Conservation (phyloP, 1,284 basidiomycete species). For the Trichosporon inkin region DNA sequence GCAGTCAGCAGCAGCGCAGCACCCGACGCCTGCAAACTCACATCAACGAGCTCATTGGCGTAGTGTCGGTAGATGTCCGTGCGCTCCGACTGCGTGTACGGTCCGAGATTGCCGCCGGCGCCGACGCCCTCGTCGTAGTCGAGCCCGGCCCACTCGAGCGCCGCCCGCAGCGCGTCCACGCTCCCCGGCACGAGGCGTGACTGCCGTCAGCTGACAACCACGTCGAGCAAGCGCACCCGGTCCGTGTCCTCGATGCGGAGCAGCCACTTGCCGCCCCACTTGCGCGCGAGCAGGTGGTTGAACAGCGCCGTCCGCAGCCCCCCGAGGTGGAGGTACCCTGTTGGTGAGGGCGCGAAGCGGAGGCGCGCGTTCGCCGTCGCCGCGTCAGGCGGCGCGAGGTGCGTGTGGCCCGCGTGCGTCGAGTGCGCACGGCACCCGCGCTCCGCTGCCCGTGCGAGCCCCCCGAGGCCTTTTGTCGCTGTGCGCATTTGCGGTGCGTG, state of each 20-base stretch:
- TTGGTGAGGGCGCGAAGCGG: slow-evolving; percentile 95
- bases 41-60: slow-evolving; percentile 68
- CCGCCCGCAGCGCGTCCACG: slow-evolving; percentile 70
- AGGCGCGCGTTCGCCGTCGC: slow-evolving; percentile 49
- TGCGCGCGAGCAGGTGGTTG: slow-evolving; percentile 81
- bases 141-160: slow-evolving; percentile 87
- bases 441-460: background rate
- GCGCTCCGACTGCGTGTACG: slow-evolving; percentile 68
- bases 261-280: slow-evolving; percentile 76
- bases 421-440: background rate
- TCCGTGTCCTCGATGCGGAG: slow-evolving; percentile 95
- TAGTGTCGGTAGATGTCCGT: slow-evolving; percentile 76
- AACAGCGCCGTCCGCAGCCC: slow-evolving; percentile 94
- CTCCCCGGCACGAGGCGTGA: slow-evolving; percentile 74
- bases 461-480: background rate
- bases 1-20: background rate
- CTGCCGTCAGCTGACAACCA: slow-evolving; percentile 51
- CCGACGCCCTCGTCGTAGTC: slow-evolving; percentile 90
- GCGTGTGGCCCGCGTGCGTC: background rate
- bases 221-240: slow-evolving; percentile 56
- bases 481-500: background rate
- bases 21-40: slow-evolving; percentile 47
- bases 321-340: slow-evolving; percentile 88
- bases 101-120: slow-evolving; percentile 6
- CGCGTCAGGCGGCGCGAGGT: slow-evolving; percentile 1